Evolutionary conservation across 139 green algal species (phyloP).

Genomic region (Micromonas pusilla): DNA sequence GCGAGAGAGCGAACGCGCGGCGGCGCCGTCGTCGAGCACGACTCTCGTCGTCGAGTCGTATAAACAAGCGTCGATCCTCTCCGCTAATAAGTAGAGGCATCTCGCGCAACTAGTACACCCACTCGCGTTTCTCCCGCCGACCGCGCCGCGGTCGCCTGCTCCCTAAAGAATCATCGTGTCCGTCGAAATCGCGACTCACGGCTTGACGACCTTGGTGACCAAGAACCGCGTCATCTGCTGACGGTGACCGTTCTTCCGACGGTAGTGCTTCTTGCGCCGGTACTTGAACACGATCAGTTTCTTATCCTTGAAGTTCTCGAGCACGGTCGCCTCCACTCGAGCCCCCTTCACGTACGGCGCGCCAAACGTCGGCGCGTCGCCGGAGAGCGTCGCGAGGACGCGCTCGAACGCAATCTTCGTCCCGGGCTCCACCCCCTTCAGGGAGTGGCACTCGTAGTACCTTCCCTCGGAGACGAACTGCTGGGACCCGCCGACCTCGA

Average conservation of each 20-base stretch:
- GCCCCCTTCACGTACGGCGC: conserved; percentile 65
- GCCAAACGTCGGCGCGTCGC: conserved; percentile 69
- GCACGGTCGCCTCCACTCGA: conserved; percentile 73
- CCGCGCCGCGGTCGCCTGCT: no score
- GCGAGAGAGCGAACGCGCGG: no score
- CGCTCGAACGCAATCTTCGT: conserved; percentile 75
- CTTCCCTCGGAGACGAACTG: conserved; percentile 83
- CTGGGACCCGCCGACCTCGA: conserved; percentile 83
- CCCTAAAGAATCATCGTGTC: no score
- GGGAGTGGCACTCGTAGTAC: conserved; percentile 73
- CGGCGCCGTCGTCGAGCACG: no score
- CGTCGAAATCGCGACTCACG: conserved; percentile 9
- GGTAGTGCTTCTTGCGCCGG: conserved; percentile 91
- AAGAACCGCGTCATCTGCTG: conserved; percentile 83
- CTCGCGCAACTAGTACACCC: no score
- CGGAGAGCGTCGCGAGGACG: conserved; percentile 77
- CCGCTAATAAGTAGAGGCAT: no score
- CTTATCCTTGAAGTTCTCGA: conserved; percentile 79
- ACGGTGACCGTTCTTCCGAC: conserved; percentile 59
- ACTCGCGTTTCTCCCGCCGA: no score
- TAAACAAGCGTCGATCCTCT: no score
- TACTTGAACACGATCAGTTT: conserved; percentile 89
- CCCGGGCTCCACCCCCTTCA: conserved; percentile 63
- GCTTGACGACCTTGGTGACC: conserved; percentile 70
- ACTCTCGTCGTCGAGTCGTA: no score